Evolutionary conservation across 176 grass and related monocot genomes (phyloP).

Genomic region (Oryza rufipogon): DNA sequence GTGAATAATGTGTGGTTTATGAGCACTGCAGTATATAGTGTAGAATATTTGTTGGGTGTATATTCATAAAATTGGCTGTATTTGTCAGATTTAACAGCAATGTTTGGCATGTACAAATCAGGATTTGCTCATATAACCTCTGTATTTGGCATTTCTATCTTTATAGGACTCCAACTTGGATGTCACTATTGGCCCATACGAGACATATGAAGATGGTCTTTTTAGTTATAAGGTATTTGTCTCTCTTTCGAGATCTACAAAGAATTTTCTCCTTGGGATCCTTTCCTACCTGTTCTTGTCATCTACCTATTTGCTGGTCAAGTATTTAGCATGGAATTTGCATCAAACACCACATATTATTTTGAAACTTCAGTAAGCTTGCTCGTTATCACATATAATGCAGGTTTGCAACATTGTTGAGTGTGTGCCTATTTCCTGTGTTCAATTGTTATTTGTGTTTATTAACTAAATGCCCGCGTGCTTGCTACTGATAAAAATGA

Average conservation of each 20-base stretch:
- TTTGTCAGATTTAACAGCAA: neutral
- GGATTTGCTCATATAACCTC: conserved; percentile 30
- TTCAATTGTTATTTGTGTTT: neutral
- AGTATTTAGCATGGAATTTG: conserved; percentile 4
- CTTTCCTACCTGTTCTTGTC: conserved; percentile 18
- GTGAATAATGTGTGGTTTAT: neutral
- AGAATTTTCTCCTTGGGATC: conserved; percentile 2
- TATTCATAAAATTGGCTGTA: neutral
- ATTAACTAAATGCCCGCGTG: too few relatives aligned
- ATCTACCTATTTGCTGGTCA: conserved; percentile 4
- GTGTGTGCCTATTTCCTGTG: neutral
- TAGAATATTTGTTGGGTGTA: neutral
- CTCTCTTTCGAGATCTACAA: neutral
- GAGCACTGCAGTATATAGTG: neutral
- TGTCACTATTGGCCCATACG: conserved; percentile 94
- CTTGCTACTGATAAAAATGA: too few relatives aligned
- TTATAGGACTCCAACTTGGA: conserved; percentile 93
- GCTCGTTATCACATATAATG: conserved; percentile 1
- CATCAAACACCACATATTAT: neutral
- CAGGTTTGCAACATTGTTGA: conserved; percentile 12
- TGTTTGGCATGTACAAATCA: conserved; percentile 1
- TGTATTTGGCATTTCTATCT: conserved; percentile 34
- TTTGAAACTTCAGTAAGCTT: conserved; percentile 27
- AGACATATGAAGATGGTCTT: conserved; percentile 97
- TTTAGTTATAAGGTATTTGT: conserved; percentile 88